A percentile compares a stretch with the other conserved stretches of the same genome.
phyloP scores from a whole-genome alignment of 257 asterid species.

The Marsdenia floribunda region DNA sequence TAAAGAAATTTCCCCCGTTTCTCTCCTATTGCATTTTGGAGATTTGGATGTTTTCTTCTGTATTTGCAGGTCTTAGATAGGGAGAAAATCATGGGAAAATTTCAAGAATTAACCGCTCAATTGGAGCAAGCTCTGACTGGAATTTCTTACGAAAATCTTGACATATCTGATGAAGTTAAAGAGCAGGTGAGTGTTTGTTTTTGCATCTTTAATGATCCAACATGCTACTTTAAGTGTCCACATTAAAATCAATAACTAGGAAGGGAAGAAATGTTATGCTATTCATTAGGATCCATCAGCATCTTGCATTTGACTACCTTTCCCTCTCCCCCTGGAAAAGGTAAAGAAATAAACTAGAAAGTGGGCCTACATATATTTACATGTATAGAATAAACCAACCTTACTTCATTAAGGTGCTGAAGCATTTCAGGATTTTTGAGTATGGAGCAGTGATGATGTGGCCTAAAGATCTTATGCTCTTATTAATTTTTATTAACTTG shows the following conservation, averaged over 20 bases:
- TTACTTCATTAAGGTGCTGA: neutral
- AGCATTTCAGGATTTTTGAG: neutral
- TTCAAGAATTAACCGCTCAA: conserved; percentile 70
- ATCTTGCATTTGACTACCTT: neutral
- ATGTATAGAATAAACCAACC: neutral
- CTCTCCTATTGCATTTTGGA: neutral
- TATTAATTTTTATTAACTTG: neutral
- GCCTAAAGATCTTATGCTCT: neutral
- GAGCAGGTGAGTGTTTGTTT: conserved; percentile 57
- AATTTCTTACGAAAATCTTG: conserved; percentile 73
- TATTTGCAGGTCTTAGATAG: conserved; percentile 81
- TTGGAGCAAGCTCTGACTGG: conserved; percentile 81
- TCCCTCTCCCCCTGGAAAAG: neutral
- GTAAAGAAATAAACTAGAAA: neutral
- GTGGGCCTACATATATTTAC: neutral
- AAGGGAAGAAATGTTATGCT: neutral
- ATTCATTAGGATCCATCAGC: neutral
- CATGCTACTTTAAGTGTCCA: neutral
- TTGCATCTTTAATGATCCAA: neutral
- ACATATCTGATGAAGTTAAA: conserved; percentile 92
- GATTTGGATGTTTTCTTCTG: neutral
- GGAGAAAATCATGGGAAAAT: conserved; percentile 58
- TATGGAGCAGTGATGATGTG: neutral
- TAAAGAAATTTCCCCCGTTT: neutral
- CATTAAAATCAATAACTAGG: neutral